A percentile compares a stretch with the other conserved stretches of the same genome.
These are phyloP conservation scores for Keithomyces neogunnii DNA, from an alignment of 2,329 filamentous ascomycete species.

Conservation along the genomic window DNA sequence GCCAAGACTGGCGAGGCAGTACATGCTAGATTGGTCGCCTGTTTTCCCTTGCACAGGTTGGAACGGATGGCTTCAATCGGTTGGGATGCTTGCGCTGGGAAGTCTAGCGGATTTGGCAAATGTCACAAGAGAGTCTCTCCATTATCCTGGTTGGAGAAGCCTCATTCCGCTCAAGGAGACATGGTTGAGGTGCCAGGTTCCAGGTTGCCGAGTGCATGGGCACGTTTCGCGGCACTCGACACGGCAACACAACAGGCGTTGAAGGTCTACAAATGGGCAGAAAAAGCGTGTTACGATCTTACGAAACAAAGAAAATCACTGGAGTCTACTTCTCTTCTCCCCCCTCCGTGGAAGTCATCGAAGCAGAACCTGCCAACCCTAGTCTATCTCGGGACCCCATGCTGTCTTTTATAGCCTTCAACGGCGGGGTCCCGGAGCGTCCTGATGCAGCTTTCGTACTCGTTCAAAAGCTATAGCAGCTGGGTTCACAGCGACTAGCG, in stretches of 20 bases:
- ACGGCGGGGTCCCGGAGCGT: conserved; percentile 33
- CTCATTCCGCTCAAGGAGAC: background rate
- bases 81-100: background rate
- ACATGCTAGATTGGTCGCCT: background rate
- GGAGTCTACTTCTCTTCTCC: conserved; percentile 8
- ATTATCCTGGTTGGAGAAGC: background rate
- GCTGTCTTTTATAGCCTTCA: conserved; percentile 37
- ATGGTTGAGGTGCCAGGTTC: background rate
- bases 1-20: background rate
- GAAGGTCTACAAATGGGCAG: background rate
- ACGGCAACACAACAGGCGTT: background rate
- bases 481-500: conserved; percentile 49
- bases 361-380: conserved; percentile 19
- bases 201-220: background rate
- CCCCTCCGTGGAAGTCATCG: conserved; percentile 17
- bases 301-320: background rate
- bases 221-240: background rate
- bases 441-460: conserved; percentile 26
- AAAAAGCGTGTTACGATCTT: conserved; percentile 1
- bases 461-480: conserved; percentile 42
- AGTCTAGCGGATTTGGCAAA: background rate
- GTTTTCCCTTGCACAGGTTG: background rate
- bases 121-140: background rate
- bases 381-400: conserved; percentile 22
- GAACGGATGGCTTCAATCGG: background rate